Evolutionary conservation across 306 rosid species (phyloP).

Genomic region (Cicer pinnatifidum): DNA sequence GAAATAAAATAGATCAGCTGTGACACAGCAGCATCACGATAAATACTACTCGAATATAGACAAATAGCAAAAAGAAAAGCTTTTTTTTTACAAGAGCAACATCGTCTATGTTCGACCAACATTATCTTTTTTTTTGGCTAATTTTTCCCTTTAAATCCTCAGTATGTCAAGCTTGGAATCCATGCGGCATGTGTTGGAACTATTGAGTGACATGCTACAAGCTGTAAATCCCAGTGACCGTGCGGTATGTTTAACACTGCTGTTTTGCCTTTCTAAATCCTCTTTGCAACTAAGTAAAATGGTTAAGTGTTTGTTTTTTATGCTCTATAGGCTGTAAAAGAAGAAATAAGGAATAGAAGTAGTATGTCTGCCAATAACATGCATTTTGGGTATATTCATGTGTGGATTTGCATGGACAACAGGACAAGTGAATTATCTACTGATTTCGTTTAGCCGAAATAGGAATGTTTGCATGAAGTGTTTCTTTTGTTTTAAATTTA

Average conservation of each 20-base stretch:
- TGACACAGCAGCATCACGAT: background rate
- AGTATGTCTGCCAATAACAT: background rate
- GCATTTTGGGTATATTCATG: slow-evolving; percentile 4
- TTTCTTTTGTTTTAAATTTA: background rate
- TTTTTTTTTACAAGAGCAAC: too few species aligned
- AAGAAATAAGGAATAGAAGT: slow-evolving; percentile 58
- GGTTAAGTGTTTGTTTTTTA: slow-evolving; percentile 26
- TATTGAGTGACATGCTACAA: slow-evolving; percentile 89
- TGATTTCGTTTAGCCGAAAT: slow-evolving; percentile 20
- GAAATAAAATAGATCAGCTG: too few species aligned
- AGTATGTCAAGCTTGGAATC: slow-evolving; percentile 90
- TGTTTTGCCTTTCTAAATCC: slow-evolving; percentile 33
- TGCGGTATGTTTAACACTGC: slow-evolving; percentile 54
- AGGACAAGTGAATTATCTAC: slow-evolving; percentile 7
- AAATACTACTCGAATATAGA: too few species aligned
- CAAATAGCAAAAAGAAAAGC: background rate
- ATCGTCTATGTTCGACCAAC: too few species aligned
- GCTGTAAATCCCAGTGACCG: slow-evolving; percentile 83
- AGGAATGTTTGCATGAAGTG: slow-evolving; percentile 22
- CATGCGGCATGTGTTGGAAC: slow-evolving; percentile 82
- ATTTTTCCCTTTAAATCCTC: slow-evolving; percentile 25
- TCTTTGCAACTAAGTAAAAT: slow-evolving; percentile 31
- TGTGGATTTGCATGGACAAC: slow-evolving; percentile 1
- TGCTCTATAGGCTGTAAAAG: slow-evolving; percentile 74
- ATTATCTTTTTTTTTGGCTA: background rate